Evolutionary conservation across 2,329 filamentous ascomycete species (phyloP).

Genomic region (Fusarium illudens): DNA sequence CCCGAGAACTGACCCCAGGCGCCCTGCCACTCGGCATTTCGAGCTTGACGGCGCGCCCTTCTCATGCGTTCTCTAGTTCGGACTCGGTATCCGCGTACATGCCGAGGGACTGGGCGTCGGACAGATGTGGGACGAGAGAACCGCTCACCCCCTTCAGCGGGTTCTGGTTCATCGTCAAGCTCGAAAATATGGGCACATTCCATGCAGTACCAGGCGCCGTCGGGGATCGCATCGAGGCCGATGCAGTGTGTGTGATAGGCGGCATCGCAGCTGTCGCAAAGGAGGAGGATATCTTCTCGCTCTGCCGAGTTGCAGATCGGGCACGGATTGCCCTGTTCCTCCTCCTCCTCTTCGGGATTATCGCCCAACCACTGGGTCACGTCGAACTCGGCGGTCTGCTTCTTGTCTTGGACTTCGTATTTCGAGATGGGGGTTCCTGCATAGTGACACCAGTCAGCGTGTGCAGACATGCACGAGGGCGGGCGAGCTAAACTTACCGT

Average conservation of each 20-base stretch:
- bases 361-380: slow-evolving; percentile 77
- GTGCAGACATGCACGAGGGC: slow-evolving; percentile 23
- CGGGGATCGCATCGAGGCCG: slow-evolving; percentile 78
- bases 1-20: slow-evolving; percentile 76
- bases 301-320: slow-evolving; percentile 84
- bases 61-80: slow-evolving; percentile 68
- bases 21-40: slow-evolving; percentile 86
- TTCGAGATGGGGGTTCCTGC: slow-evolving; percentile 64
- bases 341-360: slow-evolving; percentile 74
- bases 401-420: slow-evolving; percentile 79
- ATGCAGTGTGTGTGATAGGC: slow-evolving; percentile 93
- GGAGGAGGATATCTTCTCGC: slow-evolving; percentile 83
- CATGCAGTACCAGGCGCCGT: slow-evolving; percentile 89
- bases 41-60: slow-evolving; percentile 66
- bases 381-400: slow-evolving; percentile 90
- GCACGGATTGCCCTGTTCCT: slow-evolving; percentile 77
- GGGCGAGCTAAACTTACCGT: slow-evolving; percentile 68
- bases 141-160: slow-evolving; percentile 47
- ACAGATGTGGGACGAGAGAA: slow-evolving; percentile 44
- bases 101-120: slow-evolving; percentile 46
- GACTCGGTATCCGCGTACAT: slow-evolving; percentile 49
- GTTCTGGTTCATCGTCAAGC: slow-evolving; percentile 44
- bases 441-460: slow-evolving; percentile 28
- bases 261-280: slow-evolving; percentile 91
- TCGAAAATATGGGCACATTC: slow-evolving; percentile 70